Evolutionary conservation across 169 alveolate genomes (phyloP), one percentile per base, ranked within the genome.

Genomic region (Eimeria maxima): DNA sequence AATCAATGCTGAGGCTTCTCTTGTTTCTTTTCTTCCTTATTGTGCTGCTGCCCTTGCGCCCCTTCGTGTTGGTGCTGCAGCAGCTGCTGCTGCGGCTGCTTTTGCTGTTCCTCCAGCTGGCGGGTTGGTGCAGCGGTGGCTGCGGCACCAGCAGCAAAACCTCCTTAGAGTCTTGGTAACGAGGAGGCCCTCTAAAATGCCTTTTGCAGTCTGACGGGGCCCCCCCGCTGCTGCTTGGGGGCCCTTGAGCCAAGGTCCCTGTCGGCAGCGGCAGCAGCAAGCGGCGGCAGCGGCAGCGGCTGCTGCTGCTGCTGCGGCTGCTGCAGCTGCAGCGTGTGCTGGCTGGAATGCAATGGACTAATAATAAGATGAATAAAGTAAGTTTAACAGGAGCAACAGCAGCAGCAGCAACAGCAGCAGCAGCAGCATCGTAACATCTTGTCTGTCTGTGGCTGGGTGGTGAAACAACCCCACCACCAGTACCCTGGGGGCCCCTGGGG

Each of bases 121-220:
- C 8, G 89, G 33, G 65, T 44, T 24, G 89, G 65, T 78, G 89
- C 89, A 13, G 89, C 65, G 24, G 84, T 29, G 16, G 47, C 84
- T 11, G 11, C 84, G 8, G 84, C 84, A 73, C 53, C 84, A 73
- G 84, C 84, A 27, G 84, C 84, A 4, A 42, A n/a, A 27, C 53
- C 84, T 18, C 50, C 84, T 0, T 14, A 14, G 38, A 55, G 50
- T 33, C 50, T 42, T 73, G 84, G 4, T 73, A 38, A n/a, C 78
- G 0, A n/a, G 29, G 29, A 67, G 14, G 78, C 22, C 22, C 29
- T 1, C 22, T 10, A 13, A 53, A 53, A 10, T 10, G 18, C 63
- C 22, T 53, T 53, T 16, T 53, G 18, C 11, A 16, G 18, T 13
- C 22, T 16, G 18, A 53, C 22, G 63, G 63, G 63, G 63, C 33